phyloP scores from a whole-genome alignment of 495 filamentous ascomycete species.

The Neurospora africana region DNA sequence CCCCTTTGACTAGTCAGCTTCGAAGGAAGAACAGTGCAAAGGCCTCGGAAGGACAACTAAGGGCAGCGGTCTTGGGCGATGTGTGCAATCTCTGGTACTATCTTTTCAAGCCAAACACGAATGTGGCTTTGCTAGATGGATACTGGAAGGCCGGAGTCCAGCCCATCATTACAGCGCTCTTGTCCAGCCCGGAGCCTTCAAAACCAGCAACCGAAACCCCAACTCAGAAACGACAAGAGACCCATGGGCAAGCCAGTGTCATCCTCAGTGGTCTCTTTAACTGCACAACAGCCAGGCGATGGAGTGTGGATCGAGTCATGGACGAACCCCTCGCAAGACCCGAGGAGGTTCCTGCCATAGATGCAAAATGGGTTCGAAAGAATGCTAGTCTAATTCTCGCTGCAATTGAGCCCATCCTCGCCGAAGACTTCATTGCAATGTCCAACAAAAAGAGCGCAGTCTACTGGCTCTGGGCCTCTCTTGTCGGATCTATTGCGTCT shows the following conservation, averaged over 20 bases:
- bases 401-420: constrained; percentile 54
- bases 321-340: constrained; percentile 45
- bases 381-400: constrained; percentile 50
- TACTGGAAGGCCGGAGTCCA: constrained; percentile 73
- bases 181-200: constrained; percentile 1
- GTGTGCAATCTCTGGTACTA: constrained; percentile 82
- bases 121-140: constrained; percentile 50
- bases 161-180: constrained; percentile 31
- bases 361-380: constrained; percentile 80
- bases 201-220: background rate
- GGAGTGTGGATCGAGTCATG: constrained; percentile 62
- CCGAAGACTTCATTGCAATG: constrained; percentile 42
- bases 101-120: constrained; percentile 59
- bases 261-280: constrained; percentile 63
- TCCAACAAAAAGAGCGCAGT: constrained; percentile 35
- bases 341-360: constrained; percentile 66
- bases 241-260: constrained; percentile 42
- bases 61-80: constrained; percentile 52
- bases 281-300: constrained; percentile 51
- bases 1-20: constrained; percentile 60
- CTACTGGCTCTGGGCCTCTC: constrained; percentile 54
- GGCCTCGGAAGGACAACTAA: constrained; percentile 39
- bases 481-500: constrained; percentile 58
- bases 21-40: constrained; percentile 50
- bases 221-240: constrained; percentile 11